A percentile compares a stretch with the other conserved stretches of the same genome.
phyloP scores from a whole-genome alignment of 129 eudicot genomes.

The Kitagawia praeruptora region DNA sequence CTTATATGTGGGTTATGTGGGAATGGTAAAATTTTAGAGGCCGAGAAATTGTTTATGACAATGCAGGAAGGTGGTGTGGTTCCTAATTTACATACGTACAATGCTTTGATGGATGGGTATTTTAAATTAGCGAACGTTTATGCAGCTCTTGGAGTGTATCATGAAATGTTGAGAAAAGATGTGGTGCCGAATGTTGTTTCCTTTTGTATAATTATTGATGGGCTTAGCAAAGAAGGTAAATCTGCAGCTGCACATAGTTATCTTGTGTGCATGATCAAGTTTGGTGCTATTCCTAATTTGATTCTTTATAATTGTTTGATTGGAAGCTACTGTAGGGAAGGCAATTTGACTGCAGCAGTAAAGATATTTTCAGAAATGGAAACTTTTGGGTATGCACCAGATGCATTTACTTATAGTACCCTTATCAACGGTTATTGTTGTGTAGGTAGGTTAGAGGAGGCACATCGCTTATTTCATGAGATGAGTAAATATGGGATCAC shows the following conservation, averaged over 20 bases:
- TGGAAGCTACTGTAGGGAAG: constrained; percentile 48
- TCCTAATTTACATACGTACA: constrained; percentile 63
- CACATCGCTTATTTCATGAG: constrained; percentile 32
- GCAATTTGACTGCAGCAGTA: constrained; percentile 44
- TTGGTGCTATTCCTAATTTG: constrained; percentile 56
- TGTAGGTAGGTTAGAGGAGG: constrained; percentile 50
- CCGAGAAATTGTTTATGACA: constrained; percentile 35
- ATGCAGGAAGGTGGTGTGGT: constrained; percentile 46
- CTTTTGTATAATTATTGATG: constrained; percentile 49
- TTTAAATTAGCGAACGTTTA: constrained; percentile 41
- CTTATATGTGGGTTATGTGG: constrained; percentile 59
- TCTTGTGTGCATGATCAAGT: constrained; percentile 51
- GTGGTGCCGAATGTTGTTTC: constrained; percentile 65
- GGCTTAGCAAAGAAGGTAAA: constrained; percentile 44
- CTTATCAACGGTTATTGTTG: constrained; percentile 60
- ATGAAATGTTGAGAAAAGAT: constrained; percentile 36
- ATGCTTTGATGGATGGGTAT: constrained; percentile 62
- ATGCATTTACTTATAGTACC: constrained; percentile 55
- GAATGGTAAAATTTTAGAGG: constrained; percentile 51
- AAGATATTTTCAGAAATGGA: constrained; percentile 49
- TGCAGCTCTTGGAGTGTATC: constrained; percentile 44
- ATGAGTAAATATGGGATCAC: constrained; percentile 43
- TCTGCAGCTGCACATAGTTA: constrained; percentile 38
- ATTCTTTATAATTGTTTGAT: constrained; percentile 61
- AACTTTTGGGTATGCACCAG: constrained; percentile 36